These are phyloP conservation scores for Rhodomyrtus psidioides DNA, from an alignment of 441 rosid genomes.

Conservation along the genomic window DNA sequence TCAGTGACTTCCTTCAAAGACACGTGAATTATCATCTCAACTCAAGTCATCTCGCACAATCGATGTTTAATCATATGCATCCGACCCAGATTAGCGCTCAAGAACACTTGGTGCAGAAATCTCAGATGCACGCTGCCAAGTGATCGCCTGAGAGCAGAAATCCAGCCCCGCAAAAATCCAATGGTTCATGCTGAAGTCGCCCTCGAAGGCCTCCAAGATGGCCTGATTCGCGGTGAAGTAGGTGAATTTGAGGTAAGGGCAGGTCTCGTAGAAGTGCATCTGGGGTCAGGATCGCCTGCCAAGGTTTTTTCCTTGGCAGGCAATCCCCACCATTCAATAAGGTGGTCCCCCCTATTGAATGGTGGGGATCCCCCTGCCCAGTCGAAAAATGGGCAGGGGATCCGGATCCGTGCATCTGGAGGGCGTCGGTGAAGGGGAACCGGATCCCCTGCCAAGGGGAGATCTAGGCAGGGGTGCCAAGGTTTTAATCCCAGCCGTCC, in stretches of 20 bases:
- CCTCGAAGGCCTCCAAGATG: conserved; percentile 1
- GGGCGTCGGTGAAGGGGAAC: too few relatives aligned
- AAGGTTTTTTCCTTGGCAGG: too few relatives aligned
- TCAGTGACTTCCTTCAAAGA: background rate
- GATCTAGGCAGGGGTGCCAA: too few relatives aligned
- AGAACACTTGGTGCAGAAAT: background rate
- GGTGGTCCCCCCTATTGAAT: too few relatives aligned
- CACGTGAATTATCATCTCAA: background rate
- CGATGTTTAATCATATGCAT: background rate
- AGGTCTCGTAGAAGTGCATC: conserved; percentile 5
- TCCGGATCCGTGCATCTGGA: too few relatives aligned
- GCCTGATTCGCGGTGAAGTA: conserved; percentile 11
- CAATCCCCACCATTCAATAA: too few relatives aligned
- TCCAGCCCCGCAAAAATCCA: background rate
- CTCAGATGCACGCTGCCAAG: background rate
- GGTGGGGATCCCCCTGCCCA: too few relatives aligned
- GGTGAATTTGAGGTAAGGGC: conserved; percentile 2
- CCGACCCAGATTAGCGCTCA: background rate
- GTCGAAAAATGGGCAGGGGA: too few relatives aligned
- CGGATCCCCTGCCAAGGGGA: too few relatives aligned
- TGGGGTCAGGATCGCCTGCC: background rate
- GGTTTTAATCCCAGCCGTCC: too few relatives aligned
- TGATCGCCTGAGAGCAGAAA: background rate
- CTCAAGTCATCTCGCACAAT: background rate
- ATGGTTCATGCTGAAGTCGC: conserved; percentile 4